A percentile compares a stretch with the other conserved stretches of the same genome.
Conservation (phyloP, 2,329 filamentous ascomycete species). For the Pestalotiopsis sp. region DNA sequence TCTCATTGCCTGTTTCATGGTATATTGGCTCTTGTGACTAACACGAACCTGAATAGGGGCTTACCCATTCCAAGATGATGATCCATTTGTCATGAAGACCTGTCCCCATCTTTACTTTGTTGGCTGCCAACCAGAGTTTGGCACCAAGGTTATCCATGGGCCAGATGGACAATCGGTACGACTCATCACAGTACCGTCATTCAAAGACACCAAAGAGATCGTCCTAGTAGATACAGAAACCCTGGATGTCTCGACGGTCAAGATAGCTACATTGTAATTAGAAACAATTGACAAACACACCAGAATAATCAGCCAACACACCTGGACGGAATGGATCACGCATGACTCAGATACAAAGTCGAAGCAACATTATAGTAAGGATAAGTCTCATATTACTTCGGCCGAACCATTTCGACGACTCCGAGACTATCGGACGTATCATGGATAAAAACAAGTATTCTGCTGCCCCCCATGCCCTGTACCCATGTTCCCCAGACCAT, state of each 20-base stretch:
- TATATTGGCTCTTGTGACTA: background rate
- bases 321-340: background rate
- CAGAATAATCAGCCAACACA: background rate
- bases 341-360: too few species aligned
- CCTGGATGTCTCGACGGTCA: slow-evolving; percentile 74
- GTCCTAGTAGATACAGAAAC: slow-evolving; percentile 87
- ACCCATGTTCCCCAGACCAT: too few species aligned
- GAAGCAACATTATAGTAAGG: too few species aligned
- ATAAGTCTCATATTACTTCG: too few species aligned
- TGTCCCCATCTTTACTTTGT: slow-evolving; percentile 93
- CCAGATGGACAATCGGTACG: slow-evolving; percentile 71
- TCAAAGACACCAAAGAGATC: slow-evolving; percentile 76
- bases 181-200: slow-evolving; percentile 82
- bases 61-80: slow-evolving; percentile 93
- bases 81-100: slow-evolving; percentile 83
- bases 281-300: background rate
- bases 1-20: background rate
- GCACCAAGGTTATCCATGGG: slow-evolving; percentile 70
- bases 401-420: too few species aligned
- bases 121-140: slow-evolving; percentile 81
- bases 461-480: too few species aligned
- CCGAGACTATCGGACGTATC: too few species aligned
- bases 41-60: slow-evolving; percentile 62
- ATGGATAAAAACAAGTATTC: too few species aligned
- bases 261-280: slow-evolving; percentile 41